phyloP scores from a whole-genome alignment of 2,329 filamentous ascomycete species.

The Xylaria sp. region DNA sequence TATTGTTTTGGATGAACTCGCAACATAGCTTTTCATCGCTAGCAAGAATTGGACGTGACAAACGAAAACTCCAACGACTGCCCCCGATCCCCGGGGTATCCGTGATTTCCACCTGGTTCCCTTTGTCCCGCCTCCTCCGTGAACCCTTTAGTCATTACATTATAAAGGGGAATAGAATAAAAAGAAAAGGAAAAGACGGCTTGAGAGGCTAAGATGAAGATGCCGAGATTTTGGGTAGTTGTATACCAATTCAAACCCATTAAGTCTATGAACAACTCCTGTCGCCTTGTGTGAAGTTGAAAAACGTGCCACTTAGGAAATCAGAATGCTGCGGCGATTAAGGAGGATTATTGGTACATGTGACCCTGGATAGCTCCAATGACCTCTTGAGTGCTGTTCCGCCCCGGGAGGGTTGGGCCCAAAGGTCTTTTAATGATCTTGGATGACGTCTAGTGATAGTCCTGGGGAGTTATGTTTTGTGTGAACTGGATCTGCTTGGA shows the following conservation, averaged over 20 bases:
- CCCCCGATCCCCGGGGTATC: slow-evolving; percentile 43
- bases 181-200: not conserved
- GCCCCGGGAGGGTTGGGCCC: slow-evolving; percentile 2
- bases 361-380: slow-evolving; percentile 22
- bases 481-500: slow-evolving; percentile 60
- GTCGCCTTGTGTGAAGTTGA: slow-evolving; percentile 23
- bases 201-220: slow-evolving; percentile 11
- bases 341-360: slow-evolving; percentile 43
- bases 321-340: slow-evolving; percentile 34
- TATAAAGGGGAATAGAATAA: slow-evolving; percentile 35
- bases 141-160: slow-evolving; percentile 46
- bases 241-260: slow-evolving; percentile 27
- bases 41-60: slow-evolving; percentile 29
- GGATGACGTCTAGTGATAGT: slow-evolving; percentile 48
- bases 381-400: slow-evolving; percentile 3
- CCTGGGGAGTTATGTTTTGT: slow-evolving; percentile 58
- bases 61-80: slow-evolving; percentile 33
- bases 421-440: slow-evolving; percentile 16
- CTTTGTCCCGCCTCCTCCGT: slow-evolving; percentile 40
- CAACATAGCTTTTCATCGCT: slow-evolving; percentile 14
- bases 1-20: slow-evolving; percentile 28
- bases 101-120: slow-evolving; percentile 39
- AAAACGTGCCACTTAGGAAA: slow-evolving; percentile 39
- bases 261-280: slow-evolving; percentile 32
- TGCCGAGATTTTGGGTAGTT: slow-evolving; percentile 27